phyloP scores from a whole-genome alignment of 768 basidiomycete genomes.

The Rossbeevera mucosa region DNA sequence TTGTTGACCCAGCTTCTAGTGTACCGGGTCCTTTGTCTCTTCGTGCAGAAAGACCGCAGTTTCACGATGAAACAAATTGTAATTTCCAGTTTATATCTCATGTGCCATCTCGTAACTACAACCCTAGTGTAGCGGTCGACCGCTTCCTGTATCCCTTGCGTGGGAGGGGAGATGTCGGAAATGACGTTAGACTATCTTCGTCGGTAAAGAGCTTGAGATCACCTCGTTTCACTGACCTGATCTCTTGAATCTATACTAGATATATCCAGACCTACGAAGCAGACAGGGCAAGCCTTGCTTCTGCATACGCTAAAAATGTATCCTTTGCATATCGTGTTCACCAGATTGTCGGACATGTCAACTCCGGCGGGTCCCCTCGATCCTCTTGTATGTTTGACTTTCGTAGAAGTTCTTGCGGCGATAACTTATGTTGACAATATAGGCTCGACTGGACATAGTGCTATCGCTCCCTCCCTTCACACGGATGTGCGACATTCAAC shows the following conservation, averaged over 20 bases:
- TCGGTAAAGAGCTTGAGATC: conserved; percentile 18
- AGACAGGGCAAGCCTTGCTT: conserved; percentile 31
- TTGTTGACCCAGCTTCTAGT: background rate
- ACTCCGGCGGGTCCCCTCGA: background rate
- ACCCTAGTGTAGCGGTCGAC: background rate
- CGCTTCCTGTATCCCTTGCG: background rate
- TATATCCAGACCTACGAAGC: conserved; percentile 30
- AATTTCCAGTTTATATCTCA: background rate
- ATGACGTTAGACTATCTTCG: conserved; percentile 29
- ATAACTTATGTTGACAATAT: background rate
- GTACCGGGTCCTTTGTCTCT: background rate
- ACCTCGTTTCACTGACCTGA: conserved; percentile 3
- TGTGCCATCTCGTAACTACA: background rate
- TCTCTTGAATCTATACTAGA: conserved; percentile 11
- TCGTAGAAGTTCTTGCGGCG: background rate
- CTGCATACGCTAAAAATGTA: conserved; percentile 28
- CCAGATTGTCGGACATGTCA: background rate
- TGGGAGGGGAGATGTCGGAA: conserved; percentile 23
- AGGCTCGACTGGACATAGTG: conserved; percentile 28
- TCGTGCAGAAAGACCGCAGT: background rate
- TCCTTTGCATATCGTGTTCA: conserved; percentile 30
- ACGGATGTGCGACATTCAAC: conserved; percentile 1
- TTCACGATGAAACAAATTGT: conserved; percentile 1
- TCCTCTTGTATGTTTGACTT: conserved; percentile 16
- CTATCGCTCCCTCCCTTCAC: conserved; percentile 27